phyloP scores from a whole-genome alignment of 1,284 basidiomycete genomes.

The Testicularia cyperi region DNA sequence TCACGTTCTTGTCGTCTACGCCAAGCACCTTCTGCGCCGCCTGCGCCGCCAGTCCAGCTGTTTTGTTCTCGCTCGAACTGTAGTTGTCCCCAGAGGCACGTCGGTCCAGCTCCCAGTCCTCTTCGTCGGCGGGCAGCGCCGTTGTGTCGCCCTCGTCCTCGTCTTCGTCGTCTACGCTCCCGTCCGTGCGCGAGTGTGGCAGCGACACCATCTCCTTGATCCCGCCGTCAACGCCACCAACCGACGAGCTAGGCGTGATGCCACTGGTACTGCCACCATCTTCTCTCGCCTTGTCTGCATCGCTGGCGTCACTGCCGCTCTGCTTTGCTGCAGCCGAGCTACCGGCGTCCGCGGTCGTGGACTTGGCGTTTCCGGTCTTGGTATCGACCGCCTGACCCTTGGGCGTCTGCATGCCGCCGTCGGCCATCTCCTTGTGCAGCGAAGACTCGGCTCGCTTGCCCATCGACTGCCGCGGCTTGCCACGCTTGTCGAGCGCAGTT shows the following conservation, averaged over 20 bases:
- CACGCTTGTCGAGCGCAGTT: slow-evolving; percentile 53
- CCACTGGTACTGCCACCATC: background rate
- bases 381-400: slow-evolving; percentile 37
- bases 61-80: slow-evolving; percentile 7
- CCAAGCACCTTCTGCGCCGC: slow-evolving; percentile 22
- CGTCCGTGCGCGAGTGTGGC: slow-evolving; percentile 21
- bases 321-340: too few relatives aligned
- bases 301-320: background rate
- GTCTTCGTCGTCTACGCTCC: slow-evolving; percentile 24
- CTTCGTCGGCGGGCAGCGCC: slow-evolving; percentile 18
- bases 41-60: slow-evolving; percentile 11
- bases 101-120: slow-evolving; percentile 40
- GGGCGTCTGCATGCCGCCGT: slow-evolving; percentile 39
- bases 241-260: slow-evolving; percentile 15
- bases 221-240: slow-evolving; percentile 18
- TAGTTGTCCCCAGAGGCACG: slow-evolving; percentile 17
- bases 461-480: slow-evolving; percentile 59
- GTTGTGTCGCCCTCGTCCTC: slow-evolving; percentile 24
- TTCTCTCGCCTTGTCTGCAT: background rate
- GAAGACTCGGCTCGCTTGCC: slow-evolving; percentile 65
- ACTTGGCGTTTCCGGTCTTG: slow-evolving; percentile 25
- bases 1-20: slow-evolving; percentile 30
- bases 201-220: slow-evolving; percentile 31
- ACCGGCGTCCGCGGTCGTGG: background rate
- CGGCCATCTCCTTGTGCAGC: slow-evolving; percentile 49